A percentile compares a stretch with the other conserved stretches of the same genome.
These are phyloP conservation scores for Stachybotrys chlorohalonatus DNA, from an alignment of 2,329 filamentous ascomycete species.

Conservation along the genomic window DNA sequence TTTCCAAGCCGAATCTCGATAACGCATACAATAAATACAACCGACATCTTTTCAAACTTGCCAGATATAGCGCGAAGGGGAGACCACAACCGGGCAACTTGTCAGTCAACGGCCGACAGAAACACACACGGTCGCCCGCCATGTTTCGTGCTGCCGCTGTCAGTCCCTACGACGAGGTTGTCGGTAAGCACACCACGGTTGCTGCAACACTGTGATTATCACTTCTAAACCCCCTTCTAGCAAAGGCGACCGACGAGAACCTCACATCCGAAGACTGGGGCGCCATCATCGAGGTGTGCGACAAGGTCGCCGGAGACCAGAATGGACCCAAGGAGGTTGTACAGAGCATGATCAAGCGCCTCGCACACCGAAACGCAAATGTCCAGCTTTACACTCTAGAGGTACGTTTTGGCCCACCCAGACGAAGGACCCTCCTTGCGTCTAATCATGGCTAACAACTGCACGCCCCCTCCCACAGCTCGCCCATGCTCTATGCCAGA, in stretches of 20 bases:
- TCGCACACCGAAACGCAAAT: constrained; percentile 90
- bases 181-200: constrained; percentile 35
- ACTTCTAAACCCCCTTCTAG: constrained; percentile 20
- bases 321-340: constrained; percentile 73
- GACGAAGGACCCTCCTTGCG: not conserved
- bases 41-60: too few relatives aligned
- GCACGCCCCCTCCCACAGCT: constrained; percentile 41
- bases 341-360: constrained; percentile 80
- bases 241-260: constrained; percentile 91
- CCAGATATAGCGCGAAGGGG: not conserved
- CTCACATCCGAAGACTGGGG: constrained; percentile 73
- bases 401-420: constrained; percentile 31
- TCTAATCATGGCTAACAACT: not conserved
- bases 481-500: constrained; percentile 84
- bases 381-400: constrained; percentile 93
- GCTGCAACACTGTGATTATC: too few relatives aligned
- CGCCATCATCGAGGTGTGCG: constrained; percentile 55
- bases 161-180: constrained; percentile 49
- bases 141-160: constrained; percentile 52
- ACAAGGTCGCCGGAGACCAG: constrained; percentile 44
- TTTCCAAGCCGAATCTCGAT: too few relatives aligned
- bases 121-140: constrained; percentile 11
- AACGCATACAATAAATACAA: too few relatives aligned
- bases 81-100: not conserved
- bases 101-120: not conserved